phyloP scores from a whole-genome alignment of 2,329 filamentous ascomycete genomes.

The Cylindrodendrum hubeiense region DNA sequence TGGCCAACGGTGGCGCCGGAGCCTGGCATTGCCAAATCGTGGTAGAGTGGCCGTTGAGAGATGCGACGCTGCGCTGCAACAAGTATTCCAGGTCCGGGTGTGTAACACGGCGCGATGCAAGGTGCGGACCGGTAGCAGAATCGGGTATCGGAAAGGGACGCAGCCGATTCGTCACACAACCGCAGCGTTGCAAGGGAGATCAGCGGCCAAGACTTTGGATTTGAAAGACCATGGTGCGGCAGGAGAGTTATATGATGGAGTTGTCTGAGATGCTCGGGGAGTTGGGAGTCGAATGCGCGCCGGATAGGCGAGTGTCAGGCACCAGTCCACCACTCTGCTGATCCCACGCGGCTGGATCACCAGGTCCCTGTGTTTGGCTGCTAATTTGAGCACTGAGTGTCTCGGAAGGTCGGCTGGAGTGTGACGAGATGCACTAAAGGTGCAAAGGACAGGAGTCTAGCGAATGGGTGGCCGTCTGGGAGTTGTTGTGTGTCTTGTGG shows the following conservation, averaged over 20 bases:
- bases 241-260: background rate
- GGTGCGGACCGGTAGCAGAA: background rate
- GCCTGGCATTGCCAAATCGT: constrained; percentile 33
- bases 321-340: background rate
- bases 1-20: constrained; percentile 72
- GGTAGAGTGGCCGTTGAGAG: background rate
- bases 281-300: constrained; percentile 12
- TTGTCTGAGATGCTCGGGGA: constrained; percentile 17
- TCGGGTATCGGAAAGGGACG: background rate
- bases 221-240: constrained; percentile 1
- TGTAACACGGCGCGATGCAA: constrained; percentile 3
- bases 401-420: constrained; percentile 27
- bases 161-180: constrained; percentile 9
- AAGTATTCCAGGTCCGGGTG: background rate
- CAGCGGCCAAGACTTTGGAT: constrained; percentile 14
- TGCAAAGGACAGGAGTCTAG: constrained; percentile 19
- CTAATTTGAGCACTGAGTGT: constrained; percentile 24
- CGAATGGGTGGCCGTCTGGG: constrained; percentile 31
- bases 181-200: background rate
- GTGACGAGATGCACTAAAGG: constrained; percentile 13
- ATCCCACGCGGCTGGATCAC: constrained; percentile 23
- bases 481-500: constrained; percentile 29
- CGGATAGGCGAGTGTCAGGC: constrained; percentile 3
- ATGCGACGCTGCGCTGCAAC: background rate
- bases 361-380: constrained; percentile 12